These are phyloP conservation scores for Jasminum sambac DNA, from an alignment of 257 asterid species.

Conservation along the genomic window DNA sequence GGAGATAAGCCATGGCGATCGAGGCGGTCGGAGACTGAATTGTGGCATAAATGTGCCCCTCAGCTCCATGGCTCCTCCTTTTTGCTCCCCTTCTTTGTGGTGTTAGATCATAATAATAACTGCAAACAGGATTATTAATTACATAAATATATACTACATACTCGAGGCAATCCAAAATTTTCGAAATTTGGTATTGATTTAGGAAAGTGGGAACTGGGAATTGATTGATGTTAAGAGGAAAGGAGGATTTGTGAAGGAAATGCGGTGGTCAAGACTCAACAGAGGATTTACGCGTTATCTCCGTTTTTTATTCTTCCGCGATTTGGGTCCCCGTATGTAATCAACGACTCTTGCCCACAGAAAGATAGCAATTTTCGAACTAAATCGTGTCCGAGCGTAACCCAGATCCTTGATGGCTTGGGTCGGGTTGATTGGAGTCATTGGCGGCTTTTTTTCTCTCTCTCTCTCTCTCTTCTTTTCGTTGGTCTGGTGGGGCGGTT, in stretches of 20 bases:
- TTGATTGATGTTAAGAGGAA: constrained; percentile 6
- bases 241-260: constrained; percentile 12
- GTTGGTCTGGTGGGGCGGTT: no score
- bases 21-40: constrained; percentile 38
- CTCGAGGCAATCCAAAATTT: constrained; percentile 4
- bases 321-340: constrained; percentile 27
- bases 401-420: neutral
- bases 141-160: neutral
- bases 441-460: no score
- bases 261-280: constrained; percentile 21
- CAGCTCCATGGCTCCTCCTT: constrained; percentile 56
- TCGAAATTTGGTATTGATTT: neutral
- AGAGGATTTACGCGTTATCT: constrained; percentile 11
- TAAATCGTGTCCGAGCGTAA: constrained; percentile 3
- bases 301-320: neutral
- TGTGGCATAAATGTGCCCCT: constrained; percentile 51
- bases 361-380: neutral
- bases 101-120: constrained; percentile 21
- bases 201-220: constrained; percentile 1
- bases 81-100: neutral
- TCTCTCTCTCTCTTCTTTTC: no score
- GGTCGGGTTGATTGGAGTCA: neutral
- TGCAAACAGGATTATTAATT: constrained; percentile 7
- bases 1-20: constrained; percentile 27
- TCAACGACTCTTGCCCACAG: constrained; percentile 26